Evolutionary conservation across 768 basidiomycete species (phyloP), one percentile per base, ranked within the genome.

Genomic region (Psilocybe sp.): DNA sequence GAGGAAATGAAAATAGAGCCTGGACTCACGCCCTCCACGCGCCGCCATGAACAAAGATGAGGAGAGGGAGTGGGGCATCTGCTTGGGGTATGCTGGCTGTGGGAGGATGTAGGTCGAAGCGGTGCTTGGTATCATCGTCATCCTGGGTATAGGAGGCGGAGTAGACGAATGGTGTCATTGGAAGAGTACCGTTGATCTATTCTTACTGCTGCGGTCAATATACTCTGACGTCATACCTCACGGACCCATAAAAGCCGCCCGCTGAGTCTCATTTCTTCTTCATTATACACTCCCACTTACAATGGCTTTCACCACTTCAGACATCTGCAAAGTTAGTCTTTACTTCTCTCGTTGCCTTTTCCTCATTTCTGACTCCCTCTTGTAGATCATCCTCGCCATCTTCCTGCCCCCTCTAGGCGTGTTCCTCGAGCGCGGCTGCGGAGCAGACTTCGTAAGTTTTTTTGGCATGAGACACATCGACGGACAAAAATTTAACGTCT

Each of bases 391-490:
- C 52, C 59, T 82, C 47, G 89, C 89, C 51, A 75, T 92, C 68
- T 57, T 91, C 64, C 59, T 92, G 12, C 90, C 92, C 9, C 93
- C 93, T 51, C 63, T 96, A 2, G 92, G 86, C 49, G 93, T 96
- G 19, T 92, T 93, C 72, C 70, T 95, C 19, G 92, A 95, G 72
- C 79, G 89, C 46, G 93, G 93, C 19, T 94, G 91, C 64, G 71
- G 74, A 33, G 81, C 79, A 16, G 91, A 94, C 65, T 68, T 95
- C 39, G 82, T 88, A 60, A 45, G 84, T 78, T 36, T 78, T 36
- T 32, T 51, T 11, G 23, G 12, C 43, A 39, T 44, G 38, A 19
- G 39, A 15, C 31, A 34, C 14, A 40, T 43, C 44, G 20, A 62
- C 45, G 41, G 13, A 20, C 39, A 20, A 36, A 42, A 42, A 55